Evolutionary conservation across 176 grass and related monocot species (phyloP).

Genomic region (Eremochloa ophiuroides): DNA sequence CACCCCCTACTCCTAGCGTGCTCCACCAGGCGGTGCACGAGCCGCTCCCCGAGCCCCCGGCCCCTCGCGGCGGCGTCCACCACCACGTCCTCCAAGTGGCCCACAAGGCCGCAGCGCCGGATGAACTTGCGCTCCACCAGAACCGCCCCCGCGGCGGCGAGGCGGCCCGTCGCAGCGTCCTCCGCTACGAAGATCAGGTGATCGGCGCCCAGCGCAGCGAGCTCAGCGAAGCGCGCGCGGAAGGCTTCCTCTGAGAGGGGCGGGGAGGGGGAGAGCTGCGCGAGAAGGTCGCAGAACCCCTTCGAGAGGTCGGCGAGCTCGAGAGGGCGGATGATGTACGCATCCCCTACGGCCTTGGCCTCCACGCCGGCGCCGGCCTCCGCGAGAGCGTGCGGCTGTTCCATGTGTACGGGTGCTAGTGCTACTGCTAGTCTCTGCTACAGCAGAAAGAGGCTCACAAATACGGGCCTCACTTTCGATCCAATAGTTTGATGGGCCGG

Average conservation of each 20-base stretch:
- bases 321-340: constrained; percentile 44
- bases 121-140: constrained; percentile 85
- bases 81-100: constrained; percentile 83
- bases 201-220: constrained; percentile 59
- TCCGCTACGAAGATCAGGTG: constrained; percentile 69
- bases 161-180: constrained; percentile 28
- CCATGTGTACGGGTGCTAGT: not conserved
- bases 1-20: constrained; percentile 56
- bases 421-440: no score
- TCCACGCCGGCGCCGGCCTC: constrained; percentile 5
- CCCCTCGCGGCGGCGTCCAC: constrained; percentile 53
- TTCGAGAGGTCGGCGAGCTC: constrained; percentile 53
- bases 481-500: not conserved
- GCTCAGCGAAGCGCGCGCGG: constrained; percentile 50
- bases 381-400: not conserved
- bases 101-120: constrained; percentile 54
- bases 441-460: not conserved
- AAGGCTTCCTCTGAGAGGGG: constrained; percentile 48
- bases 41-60: constrained; percentile 47
- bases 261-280: constrained; percentile 45
- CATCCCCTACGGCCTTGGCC: not conserved
- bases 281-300: constrained; percentile 55
- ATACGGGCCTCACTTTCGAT: not conserved
- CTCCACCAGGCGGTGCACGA: constrained; percentile 61
- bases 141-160: constrained; percentile 48